These are phyloP conservation scores for Torrubiellomyces zombiae DNA, from an alignment of 2,329 filamentous ascomycete species.

Conservation along the genomic window DNA sequence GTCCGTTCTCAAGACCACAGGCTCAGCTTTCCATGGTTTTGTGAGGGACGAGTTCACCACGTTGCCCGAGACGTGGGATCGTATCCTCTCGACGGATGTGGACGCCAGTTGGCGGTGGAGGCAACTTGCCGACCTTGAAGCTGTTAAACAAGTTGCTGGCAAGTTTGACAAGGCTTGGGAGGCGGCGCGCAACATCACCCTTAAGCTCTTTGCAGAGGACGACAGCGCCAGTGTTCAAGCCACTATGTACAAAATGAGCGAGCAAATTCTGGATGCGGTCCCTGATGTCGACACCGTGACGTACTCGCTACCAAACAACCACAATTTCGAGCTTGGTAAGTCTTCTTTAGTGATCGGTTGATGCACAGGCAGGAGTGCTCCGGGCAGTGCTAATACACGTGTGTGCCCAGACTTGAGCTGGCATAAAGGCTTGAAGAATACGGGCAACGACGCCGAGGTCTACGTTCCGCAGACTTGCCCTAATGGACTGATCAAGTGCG, in stretches of 20 bases:
- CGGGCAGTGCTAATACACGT: conserved; percentile 6
- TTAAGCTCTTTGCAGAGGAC: conserved; percentile 81
- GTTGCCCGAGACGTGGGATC: conserved; percentile 79
- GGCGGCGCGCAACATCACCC: conserved; percentile 65
- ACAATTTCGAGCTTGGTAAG: conserved; percentile 92
- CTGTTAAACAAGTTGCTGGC: conserved; percentile 44
- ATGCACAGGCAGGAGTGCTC: background rate
- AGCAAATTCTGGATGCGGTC: conserved; percentile 62
- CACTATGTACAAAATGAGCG: conserved; percentile 98
- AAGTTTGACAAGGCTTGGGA: conserved; percentile 70
- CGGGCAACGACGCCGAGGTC: conserved; percentile 86
- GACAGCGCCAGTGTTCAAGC: conserved; percentile 85
- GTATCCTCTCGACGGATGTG: conserved; percentile 87
- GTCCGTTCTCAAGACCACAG: conserved; percentile 88
- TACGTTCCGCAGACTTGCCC: conserved; percentile 86
- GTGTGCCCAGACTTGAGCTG: conserved; percentile 67
- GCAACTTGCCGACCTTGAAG: conserved; percentile 45
- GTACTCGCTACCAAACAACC: conserved; percentile 90
- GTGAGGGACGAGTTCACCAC: conserved; percentile 87
- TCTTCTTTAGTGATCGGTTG: too few relatives aligned
- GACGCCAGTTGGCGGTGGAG: conserved; percentile 80
- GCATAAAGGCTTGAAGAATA: conserved; percentile 93
- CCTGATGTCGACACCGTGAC: conserved; percentile 57
- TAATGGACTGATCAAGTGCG: conserved; percentile 91
- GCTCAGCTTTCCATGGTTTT: conserved; percentile 90